Conservation (phyloP, 2,329 filamentous ascomycete species). For the Colletotrichum ledebouriae region DNA sequence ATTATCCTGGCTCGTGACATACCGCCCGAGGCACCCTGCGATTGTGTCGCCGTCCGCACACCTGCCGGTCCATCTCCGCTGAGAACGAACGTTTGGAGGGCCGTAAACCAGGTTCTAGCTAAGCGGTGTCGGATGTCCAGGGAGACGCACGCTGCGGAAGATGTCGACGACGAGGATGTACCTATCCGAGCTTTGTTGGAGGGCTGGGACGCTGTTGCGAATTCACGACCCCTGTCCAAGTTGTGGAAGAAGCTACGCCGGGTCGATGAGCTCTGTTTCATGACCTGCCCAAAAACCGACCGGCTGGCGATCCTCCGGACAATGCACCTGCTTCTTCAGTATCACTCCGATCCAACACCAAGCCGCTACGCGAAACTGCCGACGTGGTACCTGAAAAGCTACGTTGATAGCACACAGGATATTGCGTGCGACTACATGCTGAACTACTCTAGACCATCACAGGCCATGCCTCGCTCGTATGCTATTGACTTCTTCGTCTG, state of each 20-base stretch:
- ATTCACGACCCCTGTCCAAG: conserved; percentile 45
- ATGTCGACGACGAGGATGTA: conserved; percentile 46
- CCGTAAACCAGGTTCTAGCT: conserved; percentile 45
- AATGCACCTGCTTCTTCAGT: conserved; percentile 47
- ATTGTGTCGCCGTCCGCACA: conserved; percentile 16
- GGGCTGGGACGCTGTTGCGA: conserved; percentile 49
- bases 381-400: conserved; percentile 48
- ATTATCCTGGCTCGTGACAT: no score
- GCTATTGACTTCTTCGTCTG: conserved; percentile 51
- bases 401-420: neutral
- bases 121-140: conserved; percentile 38
- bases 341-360: conserved; percentile 47
- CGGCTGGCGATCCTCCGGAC: conserved; percentile 46
- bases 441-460: conserved; percentile 46
- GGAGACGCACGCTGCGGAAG: conserved; percentile 41
- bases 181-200: conserved; percentile 47
- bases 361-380: conserved; percentile 45
- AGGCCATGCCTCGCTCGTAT: conserved; percentile 47
- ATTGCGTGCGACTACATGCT: conserved; percentile 5
- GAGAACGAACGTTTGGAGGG: conserved; percentile 46
- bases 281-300: conserved; percentile 42
- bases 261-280: conserved; percentile 47
- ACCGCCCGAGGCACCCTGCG: conserved; percentile 21
- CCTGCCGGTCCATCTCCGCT: conserved; percentile 3
- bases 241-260: conserved; percentile 48